Percentiles rank a stretch among this genome's conserved stretches.
Evolutionary conservation across 148 eudicot genomes (phyloP).

Genomic region (Drosera capensis): DNA sequence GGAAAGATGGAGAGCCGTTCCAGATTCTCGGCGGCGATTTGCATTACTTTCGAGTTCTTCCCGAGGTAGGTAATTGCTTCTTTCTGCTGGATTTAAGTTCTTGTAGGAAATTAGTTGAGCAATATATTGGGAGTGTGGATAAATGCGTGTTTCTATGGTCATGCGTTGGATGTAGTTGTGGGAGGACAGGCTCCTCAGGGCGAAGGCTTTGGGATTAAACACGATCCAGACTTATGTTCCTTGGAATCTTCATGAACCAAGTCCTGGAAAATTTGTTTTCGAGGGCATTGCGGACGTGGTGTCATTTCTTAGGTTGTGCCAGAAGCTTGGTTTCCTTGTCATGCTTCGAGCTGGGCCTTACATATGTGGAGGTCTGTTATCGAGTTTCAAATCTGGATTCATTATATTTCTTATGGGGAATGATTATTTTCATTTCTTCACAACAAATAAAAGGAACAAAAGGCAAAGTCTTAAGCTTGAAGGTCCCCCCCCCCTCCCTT

Average conservation of each 20-base stretch:
- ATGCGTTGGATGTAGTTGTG: constrained; percentile 44
- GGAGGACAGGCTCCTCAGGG: constrained; percentile 85
- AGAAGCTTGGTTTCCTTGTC: constrained; percentile 63
- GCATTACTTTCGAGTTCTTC: constrained; percentile 81
- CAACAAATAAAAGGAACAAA: background rate
- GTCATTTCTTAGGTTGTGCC: constrained; percentile 66
- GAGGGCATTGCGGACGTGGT: constrained; percentile 71
- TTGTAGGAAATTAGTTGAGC: background rate
- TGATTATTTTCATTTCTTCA: background rate
- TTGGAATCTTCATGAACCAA: constrained; percentile 95
- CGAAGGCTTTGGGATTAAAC: constrained; percentile 91
- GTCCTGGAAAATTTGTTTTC: constrained; percentile 46
- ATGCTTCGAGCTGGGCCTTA: constrained; percentile 98
- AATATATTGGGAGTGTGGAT: background rate
- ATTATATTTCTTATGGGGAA: no score
- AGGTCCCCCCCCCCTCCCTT: no score
- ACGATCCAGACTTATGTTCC: constrained; percentile 92
- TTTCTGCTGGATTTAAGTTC: background rate
- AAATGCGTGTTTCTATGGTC: background rate
- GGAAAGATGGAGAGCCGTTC: constrained; percentile 82
- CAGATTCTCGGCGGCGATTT: constrained; percentile 85
- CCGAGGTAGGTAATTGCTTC: constrained; percentile 36
- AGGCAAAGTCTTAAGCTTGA: no score
- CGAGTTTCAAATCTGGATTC: background rate
- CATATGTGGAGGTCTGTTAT: constrained; percentile 67